Evolutionary conservation across 805 yeast genomes (phyloP).

Genomic region (Wickerhamiella spandovensis): DNA sequence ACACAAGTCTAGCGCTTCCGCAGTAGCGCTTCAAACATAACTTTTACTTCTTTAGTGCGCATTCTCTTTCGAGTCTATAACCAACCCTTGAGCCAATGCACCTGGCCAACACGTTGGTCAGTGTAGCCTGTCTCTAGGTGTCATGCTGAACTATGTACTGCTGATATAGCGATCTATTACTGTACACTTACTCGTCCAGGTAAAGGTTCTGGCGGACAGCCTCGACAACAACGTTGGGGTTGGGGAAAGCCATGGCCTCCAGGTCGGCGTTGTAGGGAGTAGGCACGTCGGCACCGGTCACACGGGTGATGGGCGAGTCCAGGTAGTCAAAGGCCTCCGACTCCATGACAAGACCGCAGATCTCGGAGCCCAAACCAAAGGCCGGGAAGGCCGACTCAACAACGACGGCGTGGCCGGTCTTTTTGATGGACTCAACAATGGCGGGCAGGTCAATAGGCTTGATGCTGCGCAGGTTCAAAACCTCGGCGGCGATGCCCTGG

Average conservation of each 20-base stretch:
- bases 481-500: slow-evolving; percentile 83
- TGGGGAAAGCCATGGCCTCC: slow-evolving; percentile 99
- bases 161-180: not conserved
- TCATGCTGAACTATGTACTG: not conserved
- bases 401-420: slow-evolving; percentile 90
- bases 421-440: slow-evolving; percentile 77
- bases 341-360: slow-evolving; percentile 96
- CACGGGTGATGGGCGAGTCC: slow-evolving; percentile 97
- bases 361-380: slow-evolving; percentile 97
- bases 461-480: slow-evolving; percentile 87
- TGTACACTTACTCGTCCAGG: slow-evolving; percentile 20
- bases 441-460: slow-evolving; percentile 90
- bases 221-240: slow-evolving; percentile 74
- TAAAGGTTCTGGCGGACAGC: slow-evolving; percentile 35
- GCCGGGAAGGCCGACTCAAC: slow-evolving; percentile 98
- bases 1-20: not conserved
- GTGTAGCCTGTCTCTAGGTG: too few species aligned
- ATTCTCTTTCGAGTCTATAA: too few species aligned
- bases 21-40: not conserved
- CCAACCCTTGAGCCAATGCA: too few species aligned
- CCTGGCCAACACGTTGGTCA: too few species aligned
- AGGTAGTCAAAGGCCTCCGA: slow-evolving; percentile 95
- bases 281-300: slow-evolving; percentile 99
- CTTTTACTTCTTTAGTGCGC: too few species aligned
- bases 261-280: slow-evolving; percentile 94